Evolutionary conservation across 129 eudicot genomes (phyloP), one percentile per base, ranked within the genome.

Genomic region (Arctium minus): DNA sequence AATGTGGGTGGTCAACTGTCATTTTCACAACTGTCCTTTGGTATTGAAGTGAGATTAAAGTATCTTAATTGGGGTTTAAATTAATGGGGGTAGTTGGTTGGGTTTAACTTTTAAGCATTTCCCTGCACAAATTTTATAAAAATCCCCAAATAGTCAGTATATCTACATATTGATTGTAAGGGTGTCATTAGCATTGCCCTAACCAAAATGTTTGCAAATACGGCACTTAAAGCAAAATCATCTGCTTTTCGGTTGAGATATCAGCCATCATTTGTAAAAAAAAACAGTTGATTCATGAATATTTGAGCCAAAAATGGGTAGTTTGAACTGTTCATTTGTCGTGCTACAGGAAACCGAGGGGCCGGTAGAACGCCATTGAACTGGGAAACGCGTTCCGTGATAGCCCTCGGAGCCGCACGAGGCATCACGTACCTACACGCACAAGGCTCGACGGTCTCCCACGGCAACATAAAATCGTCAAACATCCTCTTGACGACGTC

Each of bases 391-490:
- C 86, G 98, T 69, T 90, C 93, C 0, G 70, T 79, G 2, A 90
- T 92, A 9, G 98, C 98, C 68, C 96, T 94, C 0, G 97, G 97
- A 17, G 97, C 98, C 1, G 97, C 98, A 7, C 90, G 87, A 6
- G 98, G 97, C 37, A 86, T 94, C 36, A 79, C 90, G 4, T 90
- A 90, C 87, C 84, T 94, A 17, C 98, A 94, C 73, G 87, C 91
- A 6, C 97, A 88, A 69, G 93, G 94, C 73, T 70, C 96, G 36
- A n/a, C 91, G 1, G 76, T 88, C 31, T 90, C 98, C 65, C 98
- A 94, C 65, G 97, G 98, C 42, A 92, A 89, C 96, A 92, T 94
- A 65, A 94, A 92, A 80, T 90, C 98, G 22, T 94, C 98, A 17
- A 94, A 94, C 86, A 75, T 94, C 60, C 96, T 94, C 78, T 87